A percentile compares a stretch with the other conserved stretches of the same genome.
Conservation (phyloP, 2,329 filamentous ascomycete species). For the Pseudogymnoascus pannorum region DNA sequence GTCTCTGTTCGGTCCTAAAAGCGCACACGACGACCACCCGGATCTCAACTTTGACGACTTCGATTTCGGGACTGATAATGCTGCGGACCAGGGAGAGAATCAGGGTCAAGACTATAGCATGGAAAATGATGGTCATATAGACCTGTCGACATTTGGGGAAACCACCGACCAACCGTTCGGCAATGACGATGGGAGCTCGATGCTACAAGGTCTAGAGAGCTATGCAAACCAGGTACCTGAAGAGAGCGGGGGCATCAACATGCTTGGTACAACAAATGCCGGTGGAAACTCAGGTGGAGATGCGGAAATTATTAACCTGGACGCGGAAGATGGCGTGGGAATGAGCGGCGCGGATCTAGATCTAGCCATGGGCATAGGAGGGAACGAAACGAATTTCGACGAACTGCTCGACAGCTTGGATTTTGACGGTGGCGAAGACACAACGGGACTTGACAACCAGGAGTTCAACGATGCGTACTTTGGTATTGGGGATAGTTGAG, state of each 20-base stretch:
- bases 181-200: slow-evolving; percentile 26
- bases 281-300: slow-evolving; percentile 13
- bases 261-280: slow-evolving; percentile 17
- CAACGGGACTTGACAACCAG: slow-evolving; percentile 21
- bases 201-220: slow-evolving; percentile 35
- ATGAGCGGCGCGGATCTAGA: slow-evolving; percentile 32
- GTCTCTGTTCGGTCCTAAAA: slow-evolving; percentile 22
- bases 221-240: slow-evolving; percentile 30
- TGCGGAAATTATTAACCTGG: slow-evolving; percentile 16
- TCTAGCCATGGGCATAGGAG: slow-evolving; percentile 43
- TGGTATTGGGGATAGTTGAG: slow-evolving; percentile 15
- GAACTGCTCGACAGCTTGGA: slow-evolving; percentile 20
- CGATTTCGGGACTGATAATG: slow-evolving; percentile 22
- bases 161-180: slow-evolving; percentile 5
- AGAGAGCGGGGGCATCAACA: slow-evolving; percentile 17
- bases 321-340: slow-evolving; percentile 16
- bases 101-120: slow-evolving; percentile 17
- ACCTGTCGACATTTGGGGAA: slow-evolving; percentile 26
- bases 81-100: slow-evolving; percentile 15
- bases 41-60: slow-evolving; percentile 23
- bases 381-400: slow-evolving; percentile 25
- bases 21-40: slow-evolving; percentile 15
- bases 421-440: slow-evolving; percentile 17
- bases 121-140: slow-evolving; percentile 21
- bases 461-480: slow-evolving; percentile 27